These are phyloP conservation scores for Fusarium falciforme DNA, from an alignment of 2,329 filamentous ascomycete species.

Conservation along the genomic window DNA sequence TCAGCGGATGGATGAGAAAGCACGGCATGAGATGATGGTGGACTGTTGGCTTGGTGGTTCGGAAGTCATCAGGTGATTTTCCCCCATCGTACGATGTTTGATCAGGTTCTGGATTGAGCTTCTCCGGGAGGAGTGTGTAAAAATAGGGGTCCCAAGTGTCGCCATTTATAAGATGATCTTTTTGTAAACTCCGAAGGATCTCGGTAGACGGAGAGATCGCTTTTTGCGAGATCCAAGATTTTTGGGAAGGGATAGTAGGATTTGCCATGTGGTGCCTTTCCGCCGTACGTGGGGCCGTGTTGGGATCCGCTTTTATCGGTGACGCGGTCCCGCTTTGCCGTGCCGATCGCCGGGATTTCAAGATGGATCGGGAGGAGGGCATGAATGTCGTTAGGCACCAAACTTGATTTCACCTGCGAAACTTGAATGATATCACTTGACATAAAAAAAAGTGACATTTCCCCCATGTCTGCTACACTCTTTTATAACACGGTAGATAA, in stretches of 20 bases:
- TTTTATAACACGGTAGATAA: background rate
- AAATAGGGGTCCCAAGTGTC: background rate
- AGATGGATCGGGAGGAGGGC: background rate
- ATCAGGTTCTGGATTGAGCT: slow-evolving; percentile 9
- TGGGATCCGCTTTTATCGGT: slow-evolving; percentile 8
- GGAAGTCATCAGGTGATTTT: slow-evolving; percentile 35
- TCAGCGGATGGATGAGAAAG: background rate
- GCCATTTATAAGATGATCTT: background rate
- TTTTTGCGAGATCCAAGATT: background rate
- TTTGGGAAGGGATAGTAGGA: background rate
- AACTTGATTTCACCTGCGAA: too few species aligned
- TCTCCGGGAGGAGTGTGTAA: slow-evolving; percentile 9
- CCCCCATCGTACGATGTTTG: slow-evolving; percentile 30
- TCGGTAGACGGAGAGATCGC: background rate
- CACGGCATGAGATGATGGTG: slow-evolving; percentile 28
- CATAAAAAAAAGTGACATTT: fast-evolving
- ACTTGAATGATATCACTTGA: background rate
- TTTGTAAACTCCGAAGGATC: background rate
- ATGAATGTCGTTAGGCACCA: background rate
- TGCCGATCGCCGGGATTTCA: background rate
- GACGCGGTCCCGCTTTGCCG: slow-evolving; percentile 11
- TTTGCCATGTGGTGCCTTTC: background rate
- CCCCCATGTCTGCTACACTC: background rate
- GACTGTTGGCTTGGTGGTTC: slow-evolving; percentile 33
- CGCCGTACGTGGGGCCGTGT: background rate